phyloP scores from a whole-genome alignment of 805 yeast genomes.

The Scheffersomyces coipomensis region DNA sequence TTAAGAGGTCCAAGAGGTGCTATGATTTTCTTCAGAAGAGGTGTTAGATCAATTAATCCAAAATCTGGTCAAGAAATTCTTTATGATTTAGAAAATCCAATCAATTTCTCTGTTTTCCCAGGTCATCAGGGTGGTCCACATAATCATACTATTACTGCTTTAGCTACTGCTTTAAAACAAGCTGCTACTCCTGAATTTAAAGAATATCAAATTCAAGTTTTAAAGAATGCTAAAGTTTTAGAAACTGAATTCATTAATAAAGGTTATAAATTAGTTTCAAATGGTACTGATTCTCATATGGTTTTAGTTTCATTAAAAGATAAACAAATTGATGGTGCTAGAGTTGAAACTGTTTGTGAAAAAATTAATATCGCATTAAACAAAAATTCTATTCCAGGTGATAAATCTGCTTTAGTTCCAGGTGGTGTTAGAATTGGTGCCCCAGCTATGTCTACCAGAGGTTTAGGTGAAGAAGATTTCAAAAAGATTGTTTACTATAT shows the following conservation, averaged over 20 bases:
- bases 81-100: constrained; percentile 86
- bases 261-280: constrained; percentile 80
- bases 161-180: constrained; percentile 93
- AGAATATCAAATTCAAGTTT: constrained; percentile 79
- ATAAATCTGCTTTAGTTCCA: constrained; percentile 92
- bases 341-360: constrained; percentile 88
- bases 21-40: constrained; percentile 95
- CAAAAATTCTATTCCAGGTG: constrained; percentile 96
- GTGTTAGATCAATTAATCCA: constrained; percentile 72
- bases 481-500: constrained; percentile 77
- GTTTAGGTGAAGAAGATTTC: constrained; percentile 77
- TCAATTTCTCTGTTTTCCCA: constrained; percentile 97
- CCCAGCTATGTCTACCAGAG: constrained; percentile 98
- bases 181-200: constrained; percentile 85
- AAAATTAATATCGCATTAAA: constrained; percentile 90
- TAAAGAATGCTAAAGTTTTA: constrained; percentile 76
- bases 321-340: constrained; percentile 88
- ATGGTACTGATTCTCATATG: constrained; percentile 95
- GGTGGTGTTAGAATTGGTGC: constrained; percentile 97
- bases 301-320: constrained; percentile 80
- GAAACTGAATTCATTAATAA: constrained; percentile 62
- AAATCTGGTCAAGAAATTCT: constrained; percentile 82
- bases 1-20: constrained; percentile 99
- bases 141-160: constrained; percentile 94
- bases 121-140: constrained; percentile 99